phyloP scores from a whole-genome alignment of 78 protist genomes.

The Dictyostelium capitatum region DNA sequence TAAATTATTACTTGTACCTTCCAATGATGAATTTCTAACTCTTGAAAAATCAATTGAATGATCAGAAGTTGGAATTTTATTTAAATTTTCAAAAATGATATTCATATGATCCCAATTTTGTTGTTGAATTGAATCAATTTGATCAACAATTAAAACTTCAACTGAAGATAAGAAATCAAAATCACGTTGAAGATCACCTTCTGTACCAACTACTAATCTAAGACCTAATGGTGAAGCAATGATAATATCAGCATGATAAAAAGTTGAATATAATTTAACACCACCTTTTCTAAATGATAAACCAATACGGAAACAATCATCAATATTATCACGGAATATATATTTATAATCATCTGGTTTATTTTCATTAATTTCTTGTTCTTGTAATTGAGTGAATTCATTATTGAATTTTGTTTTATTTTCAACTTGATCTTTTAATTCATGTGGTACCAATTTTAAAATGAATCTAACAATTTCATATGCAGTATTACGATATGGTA shows the following conservation, averaged over 20 bases:
- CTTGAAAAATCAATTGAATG: slow-evolving; percentile 84
- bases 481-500: slow-evolving; percentile 77
- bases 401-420: slow-evolving; percentile 41
- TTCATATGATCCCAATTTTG: slow-evolving; percentile 95
- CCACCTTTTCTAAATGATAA: slow-evolving; percentile 54
- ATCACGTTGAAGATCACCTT: slow-evolving; percentile 70
- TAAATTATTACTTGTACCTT: slow-evolving; percentile 23
- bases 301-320: slow-evolving; percentile 87
- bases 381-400: slow-evolving; percentile 16
- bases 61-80: slow-evolving; percentile 51
- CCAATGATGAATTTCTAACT: slow-evolving; percentile 12
- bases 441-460: slow-evolving; percentile 71
- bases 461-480: slow-evolving; percentile 58
- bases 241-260: slow-evolving; percentile 85
- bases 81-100: slow-evolving; percentile 48
- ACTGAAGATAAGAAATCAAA: slow-evolving; percentile 90
- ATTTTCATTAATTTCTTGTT: slow-evolving; percentile 6
- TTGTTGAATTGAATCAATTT: slow-evolving; percentile 83
- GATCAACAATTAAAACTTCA: slow-evolving; percentile 86
- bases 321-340: slow-evolving; percentile 85
- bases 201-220: slow-evolving; percentile 78
- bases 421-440: slow-evolving; percentile 12
- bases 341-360: slow-evolving; percentile 79
- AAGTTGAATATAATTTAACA: slow-evolving; percentile 57
- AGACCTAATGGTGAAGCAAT: slow-evolving; percentile 93